Base-by-base conservation (phyloP, 108 stramenopile species). In the Mediolabrus comicus region DNA sequence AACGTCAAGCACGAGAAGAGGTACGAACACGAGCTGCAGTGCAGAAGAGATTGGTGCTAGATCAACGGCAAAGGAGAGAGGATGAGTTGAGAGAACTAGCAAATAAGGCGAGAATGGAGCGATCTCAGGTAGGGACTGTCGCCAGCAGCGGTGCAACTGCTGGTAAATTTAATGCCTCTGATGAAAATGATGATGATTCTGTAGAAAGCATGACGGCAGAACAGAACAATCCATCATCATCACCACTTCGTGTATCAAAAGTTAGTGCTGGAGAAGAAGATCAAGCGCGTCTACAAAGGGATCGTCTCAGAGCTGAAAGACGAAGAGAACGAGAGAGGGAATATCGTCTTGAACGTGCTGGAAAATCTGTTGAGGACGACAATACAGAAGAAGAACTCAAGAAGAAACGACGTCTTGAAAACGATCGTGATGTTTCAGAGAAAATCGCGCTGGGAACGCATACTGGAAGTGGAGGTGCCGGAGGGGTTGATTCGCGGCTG, bases 401-500 rank as follows among this genome's bases (percentile, higher is more conserved):
- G 51, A 94, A 96, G 79, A 96, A 94, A 71, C 85, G 86, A 31
- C 87, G 92, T 46, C 49, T 97, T 43, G 95, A 95, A 55, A 84
- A 86, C 32, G 97, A 98, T 39, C 94, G 98, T 9, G 98, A 99
- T 67, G 89, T 99, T 49, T 97, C 97, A 11, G 98, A 99, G 81
- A 94, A 96, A 81, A 92, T 98, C 80, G 98, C 98, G 3, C 78
- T 99, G 51, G 98, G 98, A 2, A 90, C 94, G n/a, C 93, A 95
- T 59, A 96, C 90, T 28, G 97, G 95, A n/a, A 84, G 79, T 7
- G 53, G 66, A 3, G 90, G 84, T 1, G 90, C 76, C 3, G 94
- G 91, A 33, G 91, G 87, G 43, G 97, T 96, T 62, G 99, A 99
- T 84, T 80, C 90, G 17, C 80, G 99, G 11, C 69, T 99, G 51